These are phyloP conservation scores for Withania somnifera DNA, from an alignment of 305 asterid species.

Conservation along the genomic window DNA sequence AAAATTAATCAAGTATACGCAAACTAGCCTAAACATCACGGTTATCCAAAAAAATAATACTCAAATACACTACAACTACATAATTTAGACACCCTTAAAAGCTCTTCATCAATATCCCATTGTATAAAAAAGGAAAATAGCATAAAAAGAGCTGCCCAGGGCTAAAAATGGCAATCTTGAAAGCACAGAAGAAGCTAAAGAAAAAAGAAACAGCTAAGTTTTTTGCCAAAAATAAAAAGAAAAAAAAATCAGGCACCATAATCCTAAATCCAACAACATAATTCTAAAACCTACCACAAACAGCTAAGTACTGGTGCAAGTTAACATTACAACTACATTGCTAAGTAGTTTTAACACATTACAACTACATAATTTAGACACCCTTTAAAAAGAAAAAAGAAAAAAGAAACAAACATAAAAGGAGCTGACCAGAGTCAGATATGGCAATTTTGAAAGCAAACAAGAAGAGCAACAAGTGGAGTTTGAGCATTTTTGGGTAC, in stretches of 20 bases:
- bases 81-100: background rate
- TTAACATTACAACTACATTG: too few species aligned
- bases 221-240: too few species aligned
- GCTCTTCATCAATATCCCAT: background rate
- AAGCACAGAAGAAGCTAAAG: background rate
- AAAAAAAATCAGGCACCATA: too few species aligned
- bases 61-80: background rate
- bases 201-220: too few species aligned
- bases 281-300: too few species aligned
- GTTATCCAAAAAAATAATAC: background rate
- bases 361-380: too few species aligned
- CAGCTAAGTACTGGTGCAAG: too few species aligned
- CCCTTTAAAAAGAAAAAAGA: too few species aligned
- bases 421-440: background rate
- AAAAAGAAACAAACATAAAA: background rate
- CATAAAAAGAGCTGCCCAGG: background rate
- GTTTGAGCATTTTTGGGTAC: background rate
- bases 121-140: background rate
- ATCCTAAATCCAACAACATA: too few species aligned
- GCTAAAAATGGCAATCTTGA: background rate
- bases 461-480: background rate
- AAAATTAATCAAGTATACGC: too few species aligned
- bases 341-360: too few species aligned
- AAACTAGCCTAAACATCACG: background rate
- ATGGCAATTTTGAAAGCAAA: background rate